A percentile compares a stretch with the other conserved stretches of the same genome.
Evolutionary conservation across 139 green algal genomes (phyloP).

Genomic region (Closterium sp.): DNA sequence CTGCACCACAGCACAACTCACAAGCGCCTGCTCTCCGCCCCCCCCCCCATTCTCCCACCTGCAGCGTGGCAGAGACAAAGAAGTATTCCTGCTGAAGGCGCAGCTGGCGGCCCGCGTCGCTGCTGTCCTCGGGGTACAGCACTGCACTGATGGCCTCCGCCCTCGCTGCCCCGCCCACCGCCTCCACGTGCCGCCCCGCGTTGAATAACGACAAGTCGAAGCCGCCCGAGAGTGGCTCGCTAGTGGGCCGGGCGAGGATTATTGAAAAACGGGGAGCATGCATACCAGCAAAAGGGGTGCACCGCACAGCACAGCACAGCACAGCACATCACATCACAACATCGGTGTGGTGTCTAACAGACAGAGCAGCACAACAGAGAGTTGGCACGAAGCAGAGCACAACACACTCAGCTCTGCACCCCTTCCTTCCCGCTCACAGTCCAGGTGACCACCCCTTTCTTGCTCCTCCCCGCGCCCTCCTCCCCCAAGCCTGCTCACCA

Average conservation of each 20-base stretch:
- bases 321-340: slow-evolving; percentile 53
- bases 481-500: slow-evolving; percentile 25
- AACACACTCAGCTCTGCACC: no score
- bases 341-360: no score
- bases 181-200: slow-evolving; percentile 82
- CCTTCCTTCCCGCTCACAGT: no score
- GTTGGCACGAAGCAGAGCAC: no score
- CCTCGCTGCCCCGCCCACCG: slow-evolving; percentile 70
- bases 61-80: slow-evolving; percentile 92
- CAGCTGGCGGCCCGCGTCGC: slow-evolving; percentile 95
- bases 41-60: slow-evolving; percentile 55
- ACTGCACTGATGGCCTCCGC: slow-evolving; percentile 89
- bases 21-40: no score
- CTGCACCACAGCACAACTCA: no score
- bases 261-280: slow-evolving; percentile 28
- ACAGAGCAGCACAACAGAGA: no score
- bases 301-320: no score
- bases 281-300: slow-evolving; percentile 21
- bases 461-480: not conserved
- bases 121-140: slow-evolving; percentile 97
- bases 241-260: not conserved
- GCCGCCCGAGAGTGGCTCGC: not conserved
- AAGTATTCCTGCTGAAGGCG: slow-evolving; percentile 99
- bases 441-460: no score
- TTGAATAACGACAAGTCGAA: slow-evolving; percentile 99